Evolutionary conservation across 805 yeast genomes (phyloP), one percentile per base, ranked within the genome.

Genomic region (Saccharomycopsis babjevae): DNA sequence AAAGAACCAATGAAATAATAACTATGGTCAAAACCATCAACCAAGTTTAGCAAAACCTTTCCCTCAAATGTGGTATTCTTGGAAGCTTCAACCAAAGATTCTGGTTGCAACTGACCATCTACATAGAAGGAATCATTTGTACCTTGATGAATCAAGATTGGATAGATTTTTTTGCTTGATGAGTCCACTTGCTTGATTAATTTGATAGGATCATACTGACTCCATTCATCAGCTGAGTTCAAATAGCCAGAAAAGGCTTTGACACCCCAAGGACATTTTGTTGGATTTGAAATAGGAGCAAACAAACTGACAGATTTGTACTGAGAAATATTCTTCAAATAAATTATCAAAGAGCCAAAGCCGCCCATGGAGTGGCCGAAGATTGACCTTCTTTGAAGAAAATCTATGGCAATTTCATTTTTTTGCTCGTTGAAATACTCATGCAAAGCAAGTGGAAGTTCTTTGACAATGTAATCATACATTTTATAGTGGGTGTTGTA

Each of bases 301-400:
- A 93, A 93, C 0, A 97, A 97, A 62, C 89, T 82, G 50, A 88
- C 92, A 1, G 94, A 84, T 70, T 82, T 82, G 77, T 87, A 93
- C 20, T 64, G 65, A 28, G 63, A 61, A 67, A 76, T 77, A 71
- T 87, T 83, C 64, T 79, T 81, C 62, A 93, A 74, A 66, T 73
- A 83, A n/a, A 84, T 76, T 63, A 86, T 75, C 63, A 93, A 73
- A 0, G 99, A 96, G 61, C 98, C 99, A 71, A 82, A 89, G 0
- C 99, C 99, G 57, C 99, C 99, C 98, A 94, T 94, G 1, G 99
- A 94, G 72, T 94, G 98, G 54, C 99, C 99, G n/a, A 94, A 84
- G 66, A 93, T 83, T 22, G 93, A 81, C 58, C 84, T 79, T 10
- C n/a, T 46, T 20, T 46, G 6, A 5, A 46, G 13, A 13, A 46